Conservation (phyloP, 441 rosid species). For the Populus hybrid region DNA sequence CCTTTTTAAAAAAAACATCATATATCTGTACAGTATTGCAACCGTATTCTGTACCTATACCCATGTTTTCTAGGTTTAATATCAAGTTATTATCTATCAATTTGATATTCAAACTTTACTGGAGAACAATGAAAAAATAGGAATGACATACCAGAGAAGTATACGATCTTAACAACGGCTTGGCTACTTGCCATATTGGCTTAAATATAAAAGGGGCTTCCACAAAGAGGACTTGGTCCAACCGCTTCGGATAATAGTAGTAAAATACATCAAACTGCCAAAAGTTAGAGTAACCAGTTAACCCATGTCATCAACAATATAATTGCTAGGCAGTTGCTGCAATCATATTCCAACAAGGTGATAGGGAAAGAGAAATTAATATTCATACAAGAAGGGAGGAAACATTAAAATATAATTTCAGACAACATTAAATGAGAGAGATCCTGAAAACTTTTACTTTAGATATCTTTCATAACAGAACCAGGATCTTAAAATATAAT, state of each 20-base stretch:
- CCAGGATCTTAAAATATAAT: neutral
- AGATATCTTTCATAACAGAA: conserved; percentile 1
- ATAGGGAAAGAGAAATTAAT: conserved; percentile 1
- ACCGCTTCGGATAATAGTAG: conserved; percentile 84
- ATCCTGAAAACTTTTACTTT: neutral
- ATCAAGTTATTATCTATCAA: neutral
- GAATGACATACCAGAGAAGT: conserved; percentile 74
- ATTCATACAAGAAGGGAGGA: neutral
- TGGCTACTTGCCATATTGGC: conserved; percentile 81
- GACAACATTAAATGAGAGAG: neutral
- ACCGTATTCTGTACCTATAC: neutral
- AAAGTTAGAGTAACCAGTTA: conserved; percentile 14
- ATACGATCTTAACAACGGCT: conserved; percentile 72
- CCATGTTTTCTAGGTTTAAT: neutral
- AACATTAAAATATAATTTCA: neutral
- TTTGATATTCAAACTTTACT: neutral
- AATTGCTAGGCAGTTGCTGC: conserved; percentile 7
- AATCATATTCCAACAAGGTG: neutral
- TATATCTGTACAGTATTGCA: neutral
- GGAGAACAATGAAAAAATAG: neutral
- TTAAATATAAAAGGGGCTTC: conserved; percentile 87
- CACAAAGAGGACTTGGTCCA: conserved; percentile 83
- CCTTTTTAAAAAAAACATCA: too few species aligned
- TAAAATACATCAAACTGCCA: conserved; percentile 89
- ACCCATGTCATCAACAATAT: conserved; percentile 7